These are phyloP conservation scores for Globisporangium apiculatum DNA, from an alignment of 352 stramenopile species.

Conservation along the genomic window DNA sequence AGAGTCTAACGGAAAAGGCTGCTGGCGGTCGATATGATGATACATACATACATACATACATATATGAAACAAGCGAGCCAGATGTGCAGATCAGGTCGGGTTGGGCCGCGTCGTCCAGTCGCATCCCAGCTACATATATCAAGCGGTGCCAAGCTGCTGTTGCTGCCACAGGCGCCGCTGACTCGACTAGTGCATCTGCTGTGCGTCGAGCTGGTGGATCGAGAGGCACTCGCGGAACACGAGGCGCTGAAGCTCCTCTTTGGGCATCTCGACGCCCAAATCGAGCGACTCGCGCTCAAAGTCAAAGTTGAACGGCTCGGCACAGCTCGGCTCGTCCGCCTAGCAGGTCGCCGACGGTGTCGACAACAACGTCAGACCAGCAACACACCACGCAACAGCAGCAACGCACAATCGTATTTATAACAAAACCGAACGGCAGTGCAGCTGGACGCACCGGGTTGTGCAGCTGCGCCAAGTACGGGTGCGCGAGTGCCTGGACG, in stretches of 20 bases:
- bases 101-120: background rate
- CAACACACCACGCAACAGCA: background rate
- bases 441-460: constrained; percentile 51
- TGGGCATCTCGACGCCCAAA: constrained; percentile 78
- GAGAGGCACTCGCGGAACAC: constrained; percentile 75
- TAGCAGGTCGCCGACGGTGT: constrained; percentile 8
- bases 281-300: constrained; percentile 82
- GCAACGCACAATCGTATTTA: too few relatives aligned
- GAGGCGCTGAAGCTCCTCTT: constrained; percentile 76
- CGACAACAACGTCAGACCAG: constrained; percentile 5
- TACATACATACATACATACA: background rate
- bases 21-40: background rate
- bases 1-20: background rate
- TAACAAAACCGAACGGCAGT: too few relatives aligned
- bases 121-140: background rate
- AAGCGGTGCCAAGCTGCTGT: too few relatives aligned
- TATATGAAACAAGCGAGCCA: background rate
- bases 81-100: background rate
- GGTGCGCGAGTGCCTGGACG: constrained; percentile 84
- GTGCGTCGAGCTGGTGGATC: constrained; percentile 60
- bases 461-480: constrained; percentile 88
- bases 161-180: too few relatives aligned
- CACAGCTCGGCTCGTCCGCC: constrained; percentile 83
- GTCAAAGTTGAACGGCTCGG: constrained; percentile 77
- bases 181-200: constrained; percentile 45